Base-by-base conservation (phyloP, 1,284 basidiomycete species). In the Neolentinus lepideus region DNA sequence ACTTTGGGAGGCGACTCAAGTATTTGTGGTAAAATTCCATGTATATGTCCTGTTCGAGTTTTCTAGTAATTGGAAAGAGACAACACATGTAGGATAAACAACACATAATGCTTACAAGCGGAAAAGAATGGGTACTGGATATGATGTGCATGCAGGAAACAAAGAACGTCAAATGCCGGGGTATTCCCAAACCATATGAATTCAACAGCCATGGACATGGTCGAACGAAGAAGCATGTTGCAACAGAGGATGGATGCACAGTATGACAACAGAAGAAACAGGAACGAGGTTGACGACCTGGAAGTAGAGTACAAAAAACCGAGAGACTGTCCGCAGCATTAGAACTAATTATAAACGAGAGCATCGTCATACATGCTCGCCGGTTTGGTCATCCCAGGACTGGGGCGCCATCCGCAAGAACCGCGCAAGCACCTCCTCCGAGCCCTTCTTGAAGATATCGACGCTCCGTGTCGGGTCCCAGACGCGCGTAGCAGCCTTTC, bases 401-500 rank as follows among this genome's bases (percentile, higher is more conserved):
- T 50, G 47, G 6, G 47, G 47, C 29, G 84, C 83, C 76, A 85
- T 85, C 62, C 80, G 83, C 72, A 92, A 71, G 70, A 93, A 92
- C 38, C 85, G 76, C 8, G 84, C 80, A 36, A 93, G 74, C 14
- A 91, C 88, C 63, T 92, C 86, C 65, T 94, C 90, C 1, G 90
- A 90, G 21, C 86, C 84, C 55, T 81, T 81, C 69, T 90, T 92
- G 70, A 92, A 90, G 36, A 86, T 62, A 55, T 92, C 90, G 6
- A 92, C 84, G 47, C 85, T 85, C 21, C 89, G 80, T 11, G 85
- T 83, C 19, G 90, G 88, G 64, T 92, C 87, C 81, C 85, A 92
- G 2, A 85, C 84, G 10, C 88, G 78, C 2, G 76, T 78, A 14
- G 69, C 68, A 16, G 64, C 59, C 52, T 65, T 69, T 24, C 65